Percentiles rank a stretch among this genome's conserved stretches.
phyloP scores from a whole-genome alignment of 2,329 filamentous ascomycete genomes.

The Periglandula ipomoeae region DNA sequence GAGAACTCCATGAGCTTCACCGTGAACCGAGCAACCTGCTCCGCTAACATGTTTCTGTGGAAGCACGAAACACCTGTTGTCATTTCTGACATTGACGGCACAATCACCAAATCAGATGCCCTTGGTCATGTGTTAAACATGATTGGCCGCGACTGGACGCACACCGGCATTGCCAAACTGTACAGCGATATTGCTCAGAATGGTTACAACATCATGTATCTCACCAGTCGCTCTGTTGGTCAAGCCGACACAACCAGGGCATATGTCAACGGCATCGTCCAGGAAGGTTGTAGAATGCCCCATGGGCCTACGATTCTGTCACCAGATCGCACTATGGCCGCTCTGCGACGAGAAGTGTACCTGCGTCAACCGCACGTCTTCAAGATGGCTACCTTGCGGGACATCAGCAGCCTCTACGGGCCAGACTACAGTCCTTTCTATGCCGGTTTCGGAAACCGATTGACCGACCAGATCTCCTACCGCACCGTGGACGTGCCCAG shows the following conservation, averaged over 20 bases:
- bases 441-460: slow-evolving; percentile 90
- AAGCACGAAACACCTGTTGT: slow-evolving; percentile 84
- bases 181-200: slow-evolving; percentile 94
- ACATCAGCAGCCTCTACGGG: slow-evolving; percentile 84
- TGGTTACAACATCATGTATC: slow-evolving; percentile 97
- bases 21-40: slow-evolving; percentile 88
- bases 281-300: slow-evolving; percentile 79
- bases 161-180: slow-evolving; percentile 90
- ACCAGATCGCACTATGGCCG: slow-evolving; percentile 90
- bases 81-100: slow-evolving; percentile 97
- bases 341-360: slow-evolving; percentile 84
- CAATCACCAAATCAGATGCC: slow-evolving; percentile 95
- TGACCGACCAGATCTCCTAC: slow-evolving; percentile 94
- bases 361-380: slow-evolving; percentile 95
- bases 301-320: slow-evolving; percentile 91
- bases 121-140: slow-evolving; percentile 91
- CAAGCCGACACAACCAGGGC: slow-evolving; percentile 84
- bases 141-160: slow-evolving; percentile 97
- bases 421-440: slow-evolving; percentile 78
- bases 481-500: slow-evolving; percentile 91
- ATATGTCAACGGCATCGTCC: slow-evolving; percentile 81
- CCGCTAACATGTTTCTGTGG: slow-evolving; percentile 91
- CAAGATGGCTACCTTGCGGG: slow-evolving; percentile 96
- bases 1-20: slow-evolving; percentile 93
- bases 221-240: slow-evolving; percentile 88